Conservation (phyloP, 1,284 basidiomycete species). For the Vanrija pseudolonga region DNA sequence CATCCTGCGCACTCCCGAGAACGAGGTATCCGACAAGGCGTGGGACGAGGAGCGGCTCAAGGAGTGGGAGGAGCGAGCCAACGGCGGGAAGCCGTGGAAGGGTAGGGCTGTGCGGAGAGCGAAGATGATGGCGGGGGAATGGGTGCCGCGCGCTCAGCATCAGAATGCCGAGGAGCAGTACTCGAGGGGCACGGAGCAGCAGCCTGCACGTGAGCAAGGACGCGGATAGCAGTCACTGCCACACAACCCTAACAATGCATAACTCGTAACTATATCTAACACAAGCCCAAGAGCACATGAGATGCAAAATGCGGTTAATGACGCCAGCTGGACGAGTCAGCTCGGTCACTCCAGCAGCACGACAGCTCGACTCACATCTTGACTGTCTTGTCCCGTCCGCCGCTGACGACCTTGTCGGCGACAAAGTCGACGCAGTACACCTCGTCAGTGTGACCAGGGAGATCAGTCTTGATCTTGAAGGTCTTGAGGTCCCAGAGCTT, state of each 20-base stretch:
- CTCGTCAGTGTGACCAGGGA: slow-evolving; percentile 95
- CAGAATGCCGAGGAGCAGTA: no score
- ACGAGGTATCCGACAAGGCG: slow-evolving; percentile 57
- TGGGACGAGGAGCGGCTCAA: slow-evolving; percentile 71
- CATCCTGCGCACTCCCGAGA: slow-evolving; percentile 58
- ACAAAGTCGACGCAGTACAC: slow-evolving; percentile 99
- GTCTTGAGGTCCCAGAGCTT: slow-evolving; percentile 94
- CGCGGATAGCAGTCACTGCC: no score
- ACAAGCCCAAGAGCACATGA: background rate
- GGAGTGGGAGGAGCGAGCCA: slow-evolving; percentile 67
- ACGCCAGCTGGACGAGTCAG: background rate
- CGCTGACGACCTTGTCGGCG: slow-evolving; percentile 95
- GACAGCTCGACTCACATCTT: slow-evolving; percentile 53
- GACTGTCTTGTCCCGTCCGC: slow-evolving; percentile 64
- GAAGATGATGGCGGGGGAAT: background rate
- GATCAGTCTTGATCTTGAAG: slow-evolving; percentile 86
- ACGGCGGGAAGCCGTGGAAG: slow-evolving; percentile 63
- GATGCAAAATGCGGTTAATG: background rate
- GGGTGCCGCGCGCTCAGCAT: no score
- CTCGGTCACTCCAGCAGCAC: background rate
- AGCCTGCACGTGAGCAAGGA: no score
- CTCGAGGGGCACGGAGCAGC: no score
- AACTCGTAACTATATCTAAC: background rate
- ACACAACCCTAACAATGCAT: no score
- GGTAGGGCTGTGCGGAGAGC: slow-evolving; percentile 47